These are phyloP conservation scores for Naematelia encephala DNA, from an alignment of 768 basidiomycete genomes.

Conservation along the genomic window DNA sequence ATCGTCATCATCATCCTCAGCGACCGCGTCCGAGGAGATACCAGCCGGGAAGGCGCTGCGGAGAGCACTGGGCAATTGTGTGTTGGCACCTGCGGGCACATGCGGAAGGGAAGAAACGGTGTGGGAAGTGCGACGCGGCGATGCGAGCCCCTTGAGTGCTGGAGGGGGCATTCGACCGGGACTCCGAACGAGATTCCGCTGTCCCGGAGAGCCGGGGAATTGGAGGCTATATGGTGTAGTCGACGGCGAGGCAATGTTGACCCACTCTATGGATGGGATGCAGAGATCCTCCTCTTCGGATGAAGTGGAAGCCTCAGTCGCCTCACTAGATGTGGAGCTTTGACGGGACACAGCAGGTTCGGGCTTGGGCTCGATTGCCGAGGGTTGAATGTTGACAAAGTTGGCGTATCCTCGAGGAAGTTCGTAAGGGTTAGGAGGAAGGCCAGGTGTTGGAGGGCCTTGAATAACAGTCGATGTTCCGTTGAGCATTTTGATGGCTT, in stretches of 20 bases:
- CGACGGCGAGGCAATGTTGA: constrained; percentile 4
- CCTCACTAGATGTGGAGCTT: constrained; percentile 30
- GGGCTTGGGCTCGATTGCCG: not conserved
- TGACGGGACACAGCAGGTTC: constrained; percentile 28
- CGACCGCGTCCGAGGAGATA: constrained; percentile 9
- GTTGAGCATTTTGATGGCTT: constrained; percentile 36
- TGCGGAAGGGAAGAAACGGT: constrained; percentile 8
- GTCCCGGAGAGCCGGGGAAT: not conserved
- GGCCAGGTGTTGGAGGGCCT: constrained; percentile 10
- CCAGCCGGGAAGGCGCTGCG: constrained; percentile 21
- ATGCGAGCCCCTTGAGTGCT: constrained; percentile 3
- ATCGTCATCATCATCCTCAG: constrained; percentile 43
- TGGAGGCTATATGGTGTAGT: not conserved
- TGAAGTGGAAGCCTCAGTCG: constrained; percentile 33
- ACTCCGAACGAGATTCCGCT: not conserved
- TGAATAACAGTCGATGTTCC: constrained; percentile 37
- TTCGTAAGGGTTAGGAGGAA: constrained; percentile 15
- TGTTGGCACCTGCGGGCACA: constrained; percentile 26
- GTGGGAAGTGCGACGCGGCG: constrained; percentile 7
- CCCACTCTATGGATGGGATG: constrained; percentile 43
- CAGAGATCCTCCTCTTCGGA: constrained; percentile 42
- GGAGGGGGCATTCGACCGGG: constrained; percentile 36
- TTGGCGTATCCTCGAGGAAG: constrained; percentile 23
- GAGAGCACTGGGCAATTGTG: constrained; percentile 21
- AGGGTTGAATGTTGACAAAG: constrained; percentile 16